Percentiles rank a stretch among this genome's conserved stretches.
These are phyloP conservation scores for Xerocomus cyaneibrunnescens DNA, from an alignment of 1,284 basidiomycete species.

Conservation along the genomic window DNA sequence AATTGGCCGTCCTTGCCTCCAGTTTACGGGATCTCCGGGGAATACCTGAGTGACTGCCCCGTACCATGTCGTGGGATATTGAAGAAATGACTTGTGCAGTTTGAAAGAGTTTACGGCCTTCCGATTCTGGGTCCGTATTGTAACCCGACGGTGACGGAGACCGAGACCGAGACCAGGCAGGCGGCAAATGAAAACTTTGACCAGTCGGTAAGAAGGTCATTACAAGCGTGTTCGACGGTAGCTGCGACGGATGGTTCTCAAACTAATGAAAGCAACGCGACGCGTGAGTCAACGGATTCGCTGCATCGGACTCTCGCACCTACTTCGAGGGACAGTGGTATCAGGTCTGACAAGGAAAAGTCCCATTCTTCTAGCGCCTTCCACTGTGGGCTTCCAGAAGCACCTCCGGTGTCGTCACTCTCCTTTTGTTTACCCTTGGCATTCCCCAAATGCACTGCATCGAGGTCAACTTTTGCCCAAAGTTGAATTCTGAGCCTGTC, in stretches of 20 bases:
- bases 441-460: slow-evolving; percentile 5
- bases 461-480: slow-evolving; percentile 49
- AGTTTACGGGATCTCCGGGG: slow-evolving; percentile 29
- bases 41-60: slow-evolving; percentile 11
- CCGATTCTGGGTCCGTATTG: slow-evolving; percentile 67
- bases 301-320: slow-evolving; percentile 42
- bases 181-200: slow-evolving; percentile 56
- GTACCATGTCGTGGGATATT: slow-evolving; percentile 24
- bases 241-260: slow-evolving; percentile 43
- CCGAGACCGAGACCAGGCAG: slow-evolving; percentile 41
- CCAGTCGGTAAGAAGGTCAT: slow-evolving; percentile 61
- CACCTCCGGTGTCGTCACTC: slow-evolving; percentile 18
- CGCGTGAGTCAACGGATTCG: slow-evolving; percentile 7
- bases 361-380: slow-evolving; percentile 68
- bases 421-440: slow-evolving; percentile 49
- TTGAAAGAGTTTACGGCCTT: slow-evolving; percentile 41
- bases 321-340: slow-evolving; percentile 57
- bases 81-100: slow-evolving; percentile 12
- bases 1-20: slow-evolving; percentile 48
- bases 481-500: slow-evolving; percentile 53
- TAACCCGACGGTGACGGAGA: slow-evolving; percentile 58
- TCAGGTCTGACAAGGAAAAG: slow-evolving; percentile 58
- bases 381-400: slow-evolving; percentile 47
- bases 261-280: slow-evolving; percentile 31
- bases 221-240: slow-evolving; percentile 74